These are phyloP conservation scores for Colletotrichum sp. DNA, from an alignment of 2,329 filamentous ascomycete species.

Conservation along the genomic window DNA sequence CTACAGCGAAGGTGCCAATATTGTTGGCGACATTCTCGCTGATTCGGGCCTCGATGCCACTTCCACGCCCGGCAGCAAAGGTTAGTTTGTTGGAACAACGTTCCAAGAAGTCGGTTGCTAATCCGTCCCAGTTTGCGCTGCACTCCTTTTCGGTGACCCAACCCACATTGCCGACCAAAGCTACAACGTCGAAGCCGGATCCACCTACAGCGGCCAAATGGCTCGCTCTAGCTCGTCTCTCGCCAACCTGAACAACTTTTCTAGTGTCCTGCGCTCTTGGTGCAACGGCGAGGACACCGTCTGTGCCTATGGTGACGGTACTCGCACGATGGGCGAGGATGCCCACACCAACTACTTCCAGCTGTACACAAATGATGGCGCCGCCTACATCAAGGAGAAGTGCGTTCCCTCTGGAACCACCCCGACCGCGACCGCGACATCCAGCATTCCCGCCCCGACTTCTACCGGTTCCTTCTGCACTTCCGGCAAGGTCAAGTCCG, in stretches of 20 bases:
- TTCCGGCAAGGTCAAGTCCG: conserved; percentile 32
- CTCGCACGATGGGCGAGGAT: conserved; percentile 24
- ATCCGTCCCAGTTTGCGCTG: conserved; percentile 31
- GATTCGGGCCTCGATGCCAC: conserved; percentile 30
- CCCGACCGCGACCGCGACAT: conserved; percentile 1
- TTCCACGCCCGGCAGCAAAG: conserved; percentile 32
- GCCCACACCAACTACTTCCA: conserved; percentile 39
- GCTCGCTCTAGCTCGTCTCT: conserved; percentile 7
- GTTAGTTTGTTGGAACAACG: conserved; percentile 28
- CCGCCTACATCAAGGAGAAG: conserved; percentile 20
- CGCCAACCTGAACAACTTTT: conserved; percentile 7
- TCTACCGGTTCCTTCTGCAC: conserved; percentile 25
- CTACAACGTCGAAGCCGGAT: conserved; percentile 35
- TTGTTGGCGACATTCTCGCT: conserved; percentile 40
- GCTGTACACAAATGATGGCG: conserved; percentile 14
- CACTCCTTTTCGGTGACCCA: conserved; percentile 36
- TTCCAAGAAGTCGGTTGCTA: background rate
- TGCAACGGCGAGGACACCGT: conserved; percentile 41
- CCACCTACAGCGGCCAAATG: conserved; percentile 11
- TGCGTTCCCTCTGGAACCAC: background rate
- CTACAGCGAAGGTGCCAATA: conserved; percentile 45
- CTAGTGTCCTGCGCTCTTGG: conserved; percentile 31
- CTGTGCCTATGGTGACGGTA: conserved; percentile 38
- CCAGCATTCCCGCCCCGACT: background rate
- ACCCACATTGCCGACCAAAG: conserved; percentile 37